A percentile compares a stretch with the other conserved stretches of the same genome.
phyloP scores from a whole-genome alignment of 176 grass and related monocot genomes.

The Zoysia pacifica region DNA sequence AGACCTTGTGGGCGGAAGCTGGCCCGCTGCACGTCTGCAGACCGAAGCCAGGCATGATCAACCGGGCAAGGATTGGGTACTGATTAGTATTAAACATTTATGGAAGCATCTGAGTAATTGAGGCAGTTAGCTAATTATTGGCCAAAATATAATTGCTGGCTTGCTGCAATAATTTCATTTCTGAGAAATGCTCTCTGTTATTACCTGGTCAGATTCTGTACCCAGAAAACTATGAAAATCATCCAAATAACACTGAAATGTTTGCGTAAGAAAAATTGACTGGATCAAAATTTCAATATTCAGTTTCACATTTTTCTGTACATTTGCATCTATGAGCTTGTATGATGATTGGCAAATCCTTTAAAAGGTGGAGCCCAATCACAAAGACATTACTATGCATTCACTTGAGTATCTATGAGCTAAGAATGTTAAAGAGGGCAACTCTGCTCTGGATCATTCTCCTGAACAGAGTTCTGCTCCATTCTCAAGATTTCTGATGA shows the following conservation, averaged over 20 bases:
- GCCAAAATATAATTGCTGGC: neutral
- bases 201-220: neutral
- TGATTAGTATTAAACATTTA: too few relatives aligned
- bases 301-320: neutral
- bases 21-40: neutral
- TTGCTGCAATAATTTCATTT: neutral
- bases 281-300: conserved; percentile 25
- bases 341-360: conserved; percentile 25
- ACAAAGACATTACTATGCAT: conserved; percentile 23
- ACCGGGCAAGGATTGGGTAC: neutral
- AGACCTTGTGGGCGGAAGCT: neutral
- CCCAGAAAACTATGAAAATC: neutral
- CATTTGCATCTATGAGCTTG: conserved; percentile 14
- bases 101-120: neutral
- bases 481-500: conserved; percentile 38
- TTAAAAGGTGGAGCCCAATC: conserved; percentile 41
- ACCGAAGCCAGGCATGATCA: conserved; percentile 4
- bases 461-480: conserved; percentile 51
- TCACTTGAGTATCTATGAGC: conserved; percentile 34
- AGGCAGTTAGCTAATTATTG: neutral
- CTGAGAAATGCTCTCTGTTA: too few relatives aligned
- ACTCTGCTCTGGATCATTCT: conserved; percentile 60
- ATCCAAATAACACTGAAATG: neutral
- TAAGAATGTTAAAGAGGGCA: conserved; percentile 51
- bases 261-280: neutral